A percentile compares a stretch with the other conserved stretches of the same genome.
phyloP scores from a whole-genome alignment of 208 protist species.

The Acanthamoeba culbertsoni region DNA sequence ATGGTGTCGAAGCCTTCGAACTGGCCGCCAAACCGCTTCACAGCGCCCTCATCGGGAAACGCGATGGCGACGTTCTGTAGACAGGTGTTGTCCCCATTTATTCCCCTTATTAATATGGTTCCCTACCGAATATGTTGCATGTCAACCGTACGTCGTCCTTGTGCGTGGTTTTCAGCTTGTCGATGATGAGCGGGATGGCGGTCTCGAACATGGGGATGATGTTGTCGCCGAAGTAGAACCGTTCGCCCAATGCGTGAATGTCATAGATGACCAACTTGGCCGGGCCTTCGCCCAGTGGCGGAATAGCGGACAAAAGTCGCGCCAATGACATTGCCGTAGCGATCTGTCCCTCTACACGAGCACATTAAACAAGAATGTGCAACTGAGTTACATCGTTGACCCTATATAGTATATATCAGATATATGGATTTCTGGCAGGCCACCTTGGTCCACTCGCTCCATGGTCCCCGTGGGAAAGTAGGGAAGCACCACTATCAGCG shows the following conservation, averaged over 20 bases:
- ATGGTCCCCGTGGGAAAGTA: constrained; percentile 75
- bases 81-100: too few species aligned
- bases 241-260: constrained; percentile 76
- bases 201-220: constrained; percentile 73
- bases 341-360: constrained; percentile 73
- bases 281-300: constrained; percentile 62
- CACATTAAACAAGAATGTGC: neutral
- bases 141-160: neutral
- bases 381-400: neutral
- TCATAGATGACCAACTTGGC: constrained; percentile 78
- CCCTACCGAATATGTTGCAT: too few species aligned
- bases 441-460: neutral
- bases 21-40: constrained; percentile 70
- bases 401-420: neutral
- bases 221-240: constrained; percentile 77
- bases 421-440: too few species aligned
- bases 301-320: constrained; percentile 69
- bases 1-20: constrained; percentile 54
- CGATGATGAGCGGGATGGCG: constrained; percentile 68
- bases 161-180: constrained; percentile 12
- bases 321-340: constrained; percentile 76
- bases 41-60: constrained; percentile 79
- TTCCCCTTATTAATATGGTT: too few species aligned
- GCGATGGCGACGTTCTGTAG: constrained; percentile 60
- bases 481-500: constrained; percentile 71